Evolutionary conservation across 2,329 filamentous ascomycete genomes (phyloP).

Genomic region (Claviceps cyperi): DNA sequence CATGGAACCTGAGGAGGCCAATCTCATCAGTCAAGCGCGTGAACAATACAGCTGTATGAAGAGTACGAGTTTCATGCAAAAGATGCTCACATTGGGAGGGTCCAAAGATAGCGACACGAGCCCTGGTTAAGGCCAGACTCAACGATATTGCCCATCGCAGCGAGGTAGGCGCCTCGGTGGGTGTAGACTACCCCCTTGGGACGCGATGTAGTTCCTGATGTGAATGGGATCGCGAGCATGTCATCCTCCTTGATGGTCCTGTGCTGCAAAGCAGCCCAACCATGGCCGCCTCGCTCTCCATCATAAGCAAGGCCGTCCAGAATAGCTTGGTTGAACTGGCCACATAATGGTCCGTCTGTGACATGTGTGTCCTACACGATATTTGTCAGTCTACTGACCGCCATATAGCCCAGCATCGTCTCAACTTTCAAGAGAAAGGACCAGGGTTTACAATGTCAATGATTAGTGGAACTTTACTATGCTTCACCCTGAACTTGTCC

Average conservation of each 20-base stretch:
- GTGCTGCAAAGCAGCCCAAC: conserved; percentile 64
- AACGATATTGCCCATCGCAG: conserved; percentile 69
- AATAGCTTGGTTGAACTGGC: conserved; percentile 73
- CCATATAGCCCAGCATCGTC: no score
- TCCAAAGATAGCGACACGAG: conserved; percentile 78
- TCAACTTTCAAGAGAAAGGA: no score
- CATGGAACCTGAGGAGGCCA: conserved; percentile 39
- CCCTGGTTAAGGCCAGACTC: conserved; percentile 72
- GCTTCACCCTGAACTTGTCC: conserved; percentile 44
- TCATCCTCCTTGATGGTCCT: conserved; percentile 64
- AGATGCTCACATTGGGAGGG: conserved; percentile 62
- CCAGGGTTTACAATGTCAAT: conserved; percentile 43
- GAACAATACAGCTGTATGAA: neutral
- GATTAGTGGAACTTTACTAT: conserved; percentile 54
- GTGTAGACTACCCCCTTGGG: conserved; percentile 93
- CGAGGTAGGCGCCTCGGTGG: conserved; percentile 76
- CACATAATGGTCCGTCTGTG: conserved; percentile 56
- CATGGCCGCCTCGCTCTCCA: conserved; percentile 43
- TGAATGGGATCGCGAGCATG: conserved; percentile 80
- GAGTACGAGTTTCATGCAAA: neutral
- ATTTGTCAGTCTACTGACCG: no score
- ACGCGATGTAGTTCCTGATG: conserved; percentile 77
- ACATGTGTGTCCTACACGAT: conserved; percentile 56
- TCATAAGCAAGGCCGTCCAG: conserved; percentile 68
- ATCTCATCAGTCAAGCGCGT: neutral